Evolutionary conservation across 2,329 filamentous ascomycete species (phyloP).

Genomic region (Beauveria brongniartii): DNA sequence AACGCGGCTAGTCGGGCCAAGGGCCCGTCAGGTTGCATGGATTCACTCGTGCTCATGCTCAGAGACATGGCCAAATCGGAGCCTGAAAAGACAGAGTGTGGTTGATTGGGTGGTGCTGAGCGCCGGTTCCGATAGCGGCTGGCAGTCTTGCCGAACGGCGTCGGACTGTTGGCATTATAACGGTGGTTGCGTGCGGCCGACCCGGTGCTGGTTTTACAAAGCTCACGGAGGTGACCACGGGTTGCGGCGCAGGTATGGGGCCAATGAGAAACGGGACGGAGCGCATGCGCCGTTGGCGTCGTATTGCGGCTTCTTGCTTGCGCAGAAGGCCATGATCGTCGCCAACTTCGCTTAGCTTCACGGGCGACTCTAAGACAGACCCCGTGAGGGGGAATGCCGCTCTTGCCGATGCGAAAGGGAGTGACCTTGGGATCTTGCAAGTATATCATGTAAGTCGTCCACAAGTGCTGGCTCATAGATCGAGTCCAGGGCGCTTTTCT

Average conservation of each 20-base stretch:
- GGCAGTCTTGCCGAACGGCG: slow-evolving; percentile 46
- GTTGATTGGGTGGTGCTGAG: slow-evolving; percentile 31
- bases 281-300: slow-evolving; percentile 43
- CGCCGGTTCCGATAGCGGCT: slow-evolving; percentile 42
- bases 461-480: slow-evolving; percentile 57
- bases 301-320: slow-evolving; percentile 37
- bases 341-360: slow-evolving; percentile 59
- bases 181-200: slow-evolving; percentile 33
- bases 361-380: slow-evolving; percentile 58
- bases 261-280: slow-evolving; percentile 49
- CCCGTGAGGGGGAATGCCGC: slow-evolving; percentile 55
- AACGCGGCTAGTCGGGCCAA: slow-evolving; percentile 47
- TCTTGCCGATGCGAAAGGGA: slow-evolving; percentile 55
- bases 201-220: slow-evolving; percentile 49
- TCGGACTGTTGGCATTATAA: slow-evolving; percentile 45
- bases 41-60: slow-evolving; percentile 53
- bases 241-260: slow-evolving; percentile 57
- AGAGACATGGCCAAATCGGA: slow-evolving; percentile 58
- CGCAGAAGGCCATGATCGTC: slow-evolving; percentile 42
- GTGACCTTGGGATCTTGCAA: slow-evolving; percentile 60
- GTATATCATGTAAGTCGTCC: slow-evolving; percentile 57
- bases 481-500: slow-evolving; percentile 55
- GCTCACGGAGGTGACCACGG: slow-evolving; percentile 51
- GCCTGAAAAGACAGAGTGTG: slow-evolving; percentile 44
- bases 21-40: slow-evolving; percentile 55